Percentiles rank a stretch among this genome's conserved stretches.
These are phyloP conservation scores for Penicillium sp. DNA, from an alignment of 2,329 filamentous ascomycete genomes.

Conservation along the genomic window DNA sequence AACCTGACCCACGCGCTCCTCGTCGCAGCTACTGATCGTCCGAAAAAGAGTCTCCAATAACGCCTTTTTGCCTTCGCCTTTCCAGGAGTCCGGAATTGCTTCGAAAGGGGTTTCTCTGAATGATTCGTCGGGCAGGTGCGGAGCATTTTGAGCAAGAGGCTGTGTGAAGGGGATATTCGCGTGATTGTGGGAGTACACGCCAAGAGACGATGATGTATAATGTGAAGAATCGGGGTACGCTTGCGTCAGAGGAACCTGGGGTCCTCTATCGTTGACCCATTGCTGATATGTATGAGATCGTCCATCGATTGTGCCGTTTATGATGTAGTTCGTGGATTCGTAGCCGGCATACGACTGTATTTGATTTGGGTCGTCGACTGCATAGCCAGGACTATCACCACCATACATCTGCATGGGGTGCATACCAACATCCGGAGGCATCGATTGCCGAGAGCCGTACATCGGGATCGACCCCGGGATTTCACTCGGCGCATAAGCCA, in stretches of 20 bases:
- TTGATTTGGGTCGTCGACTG: neutral
- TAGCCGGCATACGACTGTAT: neutral
- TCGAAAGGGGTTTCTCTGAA: neutral
- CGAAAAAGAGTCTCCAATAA: slow-evolving; percentile 26
- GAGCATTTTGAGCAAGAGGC: neutral
- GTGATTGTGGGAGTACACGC: neutral
- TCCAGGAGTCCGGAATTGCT: slow-evolving; percentile 23
- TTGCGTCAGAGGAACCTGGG: neutral
- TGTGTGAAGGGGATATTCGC: neutral
- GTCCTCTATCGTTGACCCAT: slow-evolving; percentile 3
- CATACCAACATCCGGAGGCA: neutral
- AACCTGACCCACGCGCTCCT: slow-evolving; percentile 24
- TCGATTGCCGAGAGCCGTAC: slow-evolving; percentile 3
- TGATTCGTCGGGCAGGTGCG: neutral
- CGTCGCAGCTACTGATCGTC: slow-evolving; percentile 29
- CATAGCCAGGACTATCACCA: neutral
- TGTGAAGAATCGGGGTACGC: slow-evolving; percentile 3
- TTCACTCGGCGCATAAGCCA: slow-evolving; percentile 3
- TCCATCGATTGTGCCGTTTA: neutral
- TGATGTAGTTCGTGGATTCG: neutral
- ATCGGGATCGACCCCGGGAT: slow-evolving; percentile 5
- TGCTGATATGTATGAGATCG: slow-evolving; percentile 1
- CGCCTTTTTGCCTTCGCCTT: slow-evolving; percentile 21
- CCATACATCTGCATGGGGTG: neutral
- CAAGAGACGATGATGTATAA: slow-evolving; percentile 4